Conservation (phyloP, 805 yeast genomes). For the Wickerhamiella sorbophila region DNA sequence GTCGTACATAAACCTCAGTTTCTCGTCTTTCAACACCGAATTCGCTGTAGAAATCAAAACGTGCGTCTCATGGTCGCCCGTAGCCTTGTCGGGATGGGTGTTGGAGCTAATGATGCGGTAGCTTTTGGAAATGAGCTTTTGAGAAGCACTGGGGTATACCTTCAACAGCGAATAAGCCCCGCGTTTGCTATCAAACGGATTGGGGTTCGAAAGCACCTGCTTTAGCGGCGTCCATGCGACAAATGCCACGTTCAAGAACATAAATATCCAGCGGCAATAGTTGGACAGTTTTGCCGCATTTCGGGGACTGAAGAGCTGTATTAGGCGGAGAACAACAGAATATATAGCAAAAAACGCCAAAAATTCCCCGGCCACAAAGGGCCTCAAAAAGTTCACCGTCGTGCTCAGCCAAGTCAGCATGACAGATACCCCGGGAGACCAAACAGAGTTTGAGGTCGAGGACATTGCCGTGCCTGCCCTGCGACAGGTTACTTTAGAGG, state of each 20-base stretch:
- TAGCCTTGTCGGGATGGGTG: slow-evolving; percentile 26
- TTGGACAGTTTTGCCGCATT: not conserved
- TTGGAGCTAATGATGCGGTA: slow-evolving; percentile 17
- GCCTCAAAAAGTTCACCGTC: not conserved
- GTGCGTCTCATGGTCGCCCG: slow-evolving; percentile 4
- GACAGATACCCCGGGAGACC: not conserved
- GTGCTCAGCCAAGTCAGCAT: not conserved
- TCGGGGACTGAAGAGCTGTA: not conserved
- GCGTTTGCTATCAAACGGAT: not conserved
- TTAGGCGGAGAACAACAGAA: not conserved
- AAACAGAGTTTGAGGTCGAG: not conserved
- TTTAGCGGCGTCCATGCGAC: not conserved
- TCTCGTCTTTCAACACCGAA: slow-evolving; percentile 59
- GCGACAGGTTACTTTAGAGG: not conserved
- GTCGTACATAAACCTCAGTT: slow-evolving; percentile 70
- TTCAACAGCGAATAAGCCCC: slow-evolving; percentile 13
- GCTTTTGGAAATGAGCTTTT: slow-evolving; percentile 11
- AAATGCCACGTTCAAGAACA: not conserved
- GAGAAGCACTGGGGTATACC: slow-evolving; percentile 12
- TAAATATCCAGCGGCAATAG: not conserved
- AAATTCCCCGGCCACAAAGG: not conserved
- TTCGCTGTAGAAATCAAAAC: slow-evolving; percentile 29
- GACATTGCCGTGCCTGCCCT: not conserved
- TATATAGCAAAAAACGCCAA: not conserved
- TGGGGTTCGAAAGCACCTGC: not conserved